Base-by-base conservation (phyloP, 768 basidiomycete genomes). In the Naganishia onofrii region DNA sequence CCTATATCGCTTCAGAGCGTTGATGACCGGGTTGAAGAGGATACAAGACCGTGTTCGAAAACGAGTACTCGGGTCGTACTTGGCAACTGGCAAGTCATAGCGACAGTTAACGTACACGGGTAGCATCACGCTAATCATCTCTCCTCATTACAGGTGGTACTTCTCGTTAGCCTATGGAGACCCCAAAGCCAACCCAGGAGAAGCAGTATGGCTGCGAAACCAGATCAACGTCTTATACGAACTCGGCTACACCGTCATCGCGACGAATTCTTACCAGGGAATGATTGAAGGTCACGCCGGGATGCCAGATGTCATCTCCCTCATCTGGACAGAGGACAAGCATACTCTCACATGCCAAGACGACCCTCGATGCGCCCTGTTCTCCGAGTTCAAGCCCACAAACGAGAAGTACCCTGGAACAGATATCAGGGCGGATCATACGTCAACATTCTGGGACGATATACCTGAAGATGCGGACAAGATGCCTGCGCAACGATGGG, bases 291-390 rank as follows among this genome's bases (percentile, higher is more conserved):
- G 74, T 2, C 75, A 76, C 31, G 76, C 76, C 55, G 76, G 78
- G 67, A 74, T 80, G 74, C 79, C 79, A 13, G 77, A 79, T 58
- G 75, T 78, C 26, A 77, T 77, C 42, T 72, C 71, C n/a, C 29
- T 73, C 10, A 67, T 79, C 31, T 79, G 78, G 77, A 74, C 72
- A 26, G 64, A 68, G 23, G 76, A 78, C 36, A 44, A 71, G 21
- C 72, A 76, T 31, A 71, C 70, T 26, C 68, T 80, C 3, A 67
- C 77, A 5, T 80, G 79, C 55, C 55, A 76, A n/a, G 75, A 74
- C 48, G 79, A 80, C 55, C 78, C 79, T 0, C 73, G 76, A 15
- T 80, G 79, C 66, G 69, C 77, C 36, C 72, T 76, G 13, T 68
- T 51, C 9, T 56, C 63, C 12, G 42, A 34, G 13, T 65, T 69